These are phyloP conservation scores for Moesziomyces parantarcticus DNA, from an alignment of 1,284 basidiomycete genomes.

Conservation along the genomic window DNA sequence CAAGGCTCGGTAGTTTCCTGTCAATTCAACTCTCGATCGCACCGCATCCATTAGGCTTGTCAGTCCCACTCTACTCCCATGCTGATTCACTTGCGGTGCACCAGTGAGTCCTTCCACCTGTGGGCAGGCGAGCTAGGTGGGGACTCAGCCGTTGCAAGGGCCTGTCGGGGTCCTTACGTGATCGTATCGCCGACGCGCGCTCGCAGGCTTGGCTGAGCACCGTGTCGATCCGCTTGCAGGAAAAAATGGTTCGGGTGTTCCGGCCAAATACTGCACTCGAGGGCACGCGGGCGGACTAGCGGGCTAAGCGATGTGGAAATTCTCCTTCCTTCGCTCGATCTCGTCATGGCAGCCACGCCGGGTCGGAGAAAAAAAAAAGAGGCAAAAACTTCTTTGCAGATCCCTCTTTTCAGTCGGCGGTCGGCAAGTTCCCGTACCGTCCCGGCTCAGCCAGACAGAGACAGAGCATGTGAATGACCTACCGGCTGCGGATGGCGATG, in stretches of 20 bases:
- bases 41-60: no score
- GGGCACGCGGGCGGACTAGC: background rate
- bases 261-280: slow-evolving; percentile 15
- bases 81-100: background rate
- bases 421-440: slow-evolving; percentile 5
- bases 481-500: no score
- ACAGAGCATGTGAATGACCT: slow-evolving; percentile 27
- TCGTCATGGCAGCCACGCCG: slow-evolving; percentile 19
- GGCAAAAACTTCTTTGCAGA: background rate
- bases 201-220: background rate
- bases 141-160: background rate
- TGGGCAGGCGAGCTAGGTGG: no score
- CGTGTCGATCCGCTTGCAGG: slow-evolving; percentile 33
- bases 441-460: background rate
- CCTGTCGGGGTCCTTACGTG: slow-evolving; percentile 18
- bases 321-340: slow-evolving; percentile 11
- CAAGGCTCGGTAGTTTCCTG: no score
- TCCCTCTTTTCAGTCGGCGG: background rate
- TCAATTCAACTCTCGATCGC: no score
- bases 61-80: no score
- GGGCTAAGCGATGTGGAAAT: slow-evolving; percentile 17
- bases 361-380: slow-evolving; percentile 24
- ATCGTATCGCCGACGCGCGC: slow-evolving; percentile 7
- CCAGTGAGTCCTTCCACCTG: no score
- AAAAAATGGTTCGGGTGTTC: slow-evolving; percentile 13